A percentile compares a stretch with the other conserved stretches of the same genome.
Evolutionary conservation across 352 stramenopile genomes (phyloP).

Genomic region (Aphanomyces euteiches): DNA sequence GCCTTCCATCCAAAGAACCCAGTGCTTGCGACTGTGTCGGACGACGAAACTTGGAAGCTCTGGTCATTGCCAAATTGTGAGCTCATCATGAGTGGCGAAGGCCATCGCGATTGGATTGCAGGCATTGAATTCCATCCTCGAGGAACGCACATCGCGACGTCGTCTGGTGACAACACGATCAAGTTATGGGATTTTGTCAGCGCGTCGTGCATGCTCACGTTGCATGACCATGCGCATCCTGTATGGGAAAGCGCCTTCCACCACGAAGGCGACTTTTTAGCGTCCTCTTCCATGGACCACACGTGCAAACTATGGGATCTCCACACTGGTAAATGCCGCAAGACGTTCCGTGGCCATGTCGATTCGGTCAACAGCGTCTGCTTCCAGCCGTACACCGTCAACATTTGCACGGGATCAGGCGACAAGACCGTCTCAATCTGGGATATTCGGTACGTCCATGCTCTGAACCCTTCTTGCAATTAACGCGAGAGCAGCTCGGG

Average conservation of each 20-base stretch:
- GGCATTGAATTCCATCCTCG: conserved; percentile 89
- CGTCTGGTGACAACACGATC: conserved; percentile 89
- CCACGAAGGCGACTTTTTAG: conserved; percentile 91
- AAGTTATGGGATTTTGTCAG: conserved; percentile 94
- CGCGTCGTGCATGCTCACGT: conserved; percentile 83
- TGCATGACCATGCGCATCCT: conserved; percentile 90
- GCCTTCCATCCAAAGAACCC: conserved; percentile 92
- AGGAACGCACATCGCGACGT: conserved; percentile 89
- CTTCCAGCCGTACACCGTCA: conserved; percentile 92
- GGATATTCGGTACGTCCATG: conserved; percentile 83
- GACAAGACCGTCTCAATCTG: conserved; percentile 95
- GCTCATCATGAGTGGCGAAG: conserved; percentile 93
- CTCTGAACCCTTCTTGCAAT: conserved; percentile 38
- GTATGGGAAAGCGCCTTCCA: conserved; percentile 93
- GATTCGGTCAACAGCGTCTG: conserved; percentile 92
- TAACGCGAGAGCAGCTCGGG: conserved; percentile 40
- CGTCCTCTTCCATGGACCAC: conserved; percentile 91
- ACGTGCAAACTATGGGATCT: conserved; percentile 93
- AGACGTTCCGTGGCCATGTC: conserved; percentile 92
- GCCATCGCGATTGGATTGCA: conserved; percentile 89
- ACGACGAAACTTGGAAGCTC: conserved; percentile 94
- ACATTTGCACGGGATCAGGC: conserved; percentile 89
- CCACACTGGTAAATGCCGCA: conserved; percentile 80
- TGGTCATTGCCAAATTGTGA: conserved; percentile 91
- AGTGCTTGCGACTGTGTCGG: conserved; percentile 88